phyloP scores from a whole-genome alignment of 805 yeast species.

The Metschnikowia similis region DNA sequence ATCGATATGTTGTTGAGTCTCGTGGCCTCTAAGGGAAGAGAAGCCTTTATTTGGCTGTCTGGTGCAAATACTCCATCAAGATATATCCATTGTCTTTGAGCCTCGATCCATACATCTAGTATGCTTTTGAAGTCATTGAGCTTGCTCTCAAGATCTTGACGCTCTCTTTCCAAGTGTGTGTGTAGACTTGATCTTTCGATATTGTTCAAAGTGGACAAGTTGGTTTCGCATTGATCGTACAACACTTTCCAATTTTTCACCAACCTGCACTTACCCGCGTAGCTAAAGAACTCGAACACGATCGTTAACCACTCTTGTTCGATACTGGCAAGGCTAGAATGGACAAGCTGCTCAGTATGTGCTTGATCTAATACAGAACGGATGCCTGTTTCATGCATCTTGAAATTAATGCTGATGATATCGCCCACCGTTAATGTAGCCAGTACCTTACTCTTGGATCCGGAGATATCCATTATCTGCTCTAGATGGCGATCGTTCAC shows the following conservation, averaged over 20 bases:
- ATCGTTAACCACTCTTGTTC: conserved; percentile 52
- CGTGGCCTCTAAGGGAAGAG: conserved; percentile 66
- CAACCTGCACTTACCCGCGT: conserved; percentile 47
- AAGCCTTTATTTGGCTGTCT: conserved; percentile 49
- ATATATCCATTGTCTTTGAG: conserved; percentile 86
- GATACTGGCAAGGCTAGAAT: conserved; percentile 50
- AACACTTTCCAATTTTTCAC: conserved; percentile 66
- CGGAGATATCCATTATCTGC: conserved; percentile 35
- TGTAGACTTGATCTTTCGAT: conserved; percentile 69
- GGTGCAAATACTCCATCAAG: conserved; percentile 71
- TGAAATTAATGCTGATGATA: conserved; percentile 55
- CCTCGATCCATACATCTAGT: conserved; percentile 73
- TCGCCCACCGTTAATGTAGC: conserved; percentile 47
- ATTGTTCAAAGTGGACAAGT: conserved; percentile 57
- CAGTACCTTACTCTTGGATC: conserved; percentile 15
- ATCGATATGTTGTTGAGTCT: conserved; percentile 60
- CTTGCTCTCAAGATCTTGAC: conserved; percentile 50
- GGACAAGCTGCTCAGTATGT: conserved; percentile 64
- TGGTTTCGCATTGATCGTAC: conserved; percentile 55
- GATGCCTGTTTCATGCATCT: conserved; percentile 42
- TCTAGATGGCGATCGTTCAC: conserved; percentile 69
- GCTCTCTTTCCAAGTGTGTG: conserved; percentile 55
- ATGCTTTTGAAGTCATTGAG: conserved; percentile 49
- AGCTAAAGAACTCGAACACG: conserved; percentile 51
- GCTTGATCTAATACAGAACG: conserved; percentile 57